phyloP scores from a whole-genome alignment of 208 protist genomes.

The Trypanosoma cruzi region DNA sequence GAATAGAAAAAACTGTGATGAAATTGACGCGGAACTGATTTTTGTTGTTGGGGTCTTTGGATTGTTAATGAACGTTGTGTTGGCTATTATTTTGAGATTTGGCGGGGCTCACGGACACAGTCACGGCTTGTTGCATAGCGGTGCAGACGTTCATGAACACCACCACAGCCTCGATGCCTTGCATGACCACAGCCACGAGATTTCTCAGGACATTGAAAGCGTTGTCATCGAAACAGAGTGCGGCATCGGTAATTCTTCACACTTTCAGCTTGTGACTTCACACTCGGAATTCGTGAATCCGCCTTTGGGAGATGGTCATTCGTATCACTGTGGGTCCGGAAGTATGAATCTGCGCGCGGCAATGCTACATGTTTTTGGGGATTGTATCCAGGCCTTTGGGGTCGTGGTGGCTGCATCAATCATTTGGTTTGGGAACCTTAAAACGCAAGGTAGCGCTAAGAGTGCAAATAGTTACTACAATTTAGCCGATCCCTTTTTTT shows the following conservation, averaged over 20 bases:
- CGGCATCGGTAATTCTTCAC: too few relatives aligned
- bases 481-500: constrained; percentile 47
- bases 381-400: constrained; percentile 52
- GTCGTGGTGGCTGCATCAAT: constrained; percentile 49
- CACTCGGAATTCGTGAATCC: too few relatives aligned
- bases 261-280: too few relatives aligned
- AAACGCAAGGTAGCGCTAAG: not conserved
- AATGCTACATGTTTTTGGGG: constrained; percentile 55
- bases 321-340: not conserved
- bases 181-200: constrained; percentile 19
- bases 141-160: not conserved
- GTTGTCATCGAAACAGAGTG: not conserved
- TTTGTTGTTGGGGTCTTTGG: constrained; percentile 41
- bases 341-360: constrained; percentile 40
- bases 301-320: not conserved
- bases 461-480: constrained; percentile 38
- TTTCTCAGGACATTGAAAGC: not conserved
- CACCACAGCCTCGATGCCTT: constrained; percentile 22
- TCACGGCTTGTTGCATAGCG: constrained; percentile 17
- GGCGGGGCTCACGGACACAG: constrained; percentile 38
- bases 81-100: constrained; percentile 34
- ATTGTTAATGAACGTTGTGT: constrained; percentile 43
- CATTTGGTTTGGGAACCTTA: constrained; percentile 39
- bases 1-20: constrained; percentile 1
- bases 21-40: constrained; percentile 30